phyloP scores from a whole-genome alignment of 1,284 basidiomycete genomes.

The Rhodotorula sp. region DNA sequence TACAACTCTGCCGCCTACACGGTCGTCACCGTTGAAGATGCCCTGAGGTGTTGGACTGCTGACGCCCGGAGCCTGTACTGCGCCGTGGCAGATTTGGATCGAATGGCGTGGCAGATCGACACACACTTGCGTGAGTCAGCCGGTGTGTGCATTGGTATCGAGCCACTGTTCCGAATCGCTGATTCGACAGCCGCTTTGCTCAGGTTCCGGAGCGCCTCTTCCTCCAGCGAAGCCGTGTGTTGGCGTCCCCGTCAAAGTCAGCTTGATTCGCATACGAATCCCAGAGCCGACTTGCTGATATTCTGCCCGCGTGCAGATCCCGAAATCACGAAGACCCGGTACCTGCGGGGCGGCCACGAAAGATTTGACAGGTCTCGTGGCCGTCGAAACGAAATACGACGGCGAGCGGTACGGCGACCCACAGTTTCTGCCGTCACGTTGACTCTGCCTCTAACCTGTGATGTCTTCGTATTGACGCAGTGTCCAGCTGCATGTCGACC shows the following conservation, averaged over 20 bases:
- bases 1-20: conserved; percentile 61
- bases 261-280: not conserved
- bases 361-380: conserved; percentile 55
- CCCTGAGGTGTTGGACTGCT: conserved; percentile 70
- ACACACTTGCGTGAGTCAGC: conserved; percentile 40
- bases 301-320: conserved; percentile 57
- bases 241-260: conserved; percentile 61
- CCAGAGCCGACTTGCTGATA: too few relatives aligned
- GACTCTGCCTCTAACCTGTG: not conserved
- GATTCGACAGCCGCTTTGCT: not conserved
- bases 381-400: conserved; percentile 87
- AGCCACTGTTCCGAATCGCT: not conserved
- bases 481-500: conserved; percentile 74
- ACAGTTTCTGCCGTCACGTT: too few relatives aligned
- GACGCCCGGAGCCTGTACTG: conserved; percentile 61
- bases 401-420: conserved; percentile 64
- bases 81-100: conserved; percentile 60
- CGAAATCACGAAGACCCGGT: conserved; percentile 66
- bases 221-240: conserved; percentile 47
- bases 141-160: not conserved
- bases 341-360: conserved; percentile 22
- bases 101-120: conserved; percentile 60
- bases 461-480: conserved; percentile 35
- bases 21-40: conserved; percentile 61
- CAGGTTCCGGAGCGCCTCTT: not conserved